These are phyloP conservation scores for Leccinum aurantiacum DNA, from an alignment of 768 basidiomycete genomes.

Conservation along the genomic window DNA sequence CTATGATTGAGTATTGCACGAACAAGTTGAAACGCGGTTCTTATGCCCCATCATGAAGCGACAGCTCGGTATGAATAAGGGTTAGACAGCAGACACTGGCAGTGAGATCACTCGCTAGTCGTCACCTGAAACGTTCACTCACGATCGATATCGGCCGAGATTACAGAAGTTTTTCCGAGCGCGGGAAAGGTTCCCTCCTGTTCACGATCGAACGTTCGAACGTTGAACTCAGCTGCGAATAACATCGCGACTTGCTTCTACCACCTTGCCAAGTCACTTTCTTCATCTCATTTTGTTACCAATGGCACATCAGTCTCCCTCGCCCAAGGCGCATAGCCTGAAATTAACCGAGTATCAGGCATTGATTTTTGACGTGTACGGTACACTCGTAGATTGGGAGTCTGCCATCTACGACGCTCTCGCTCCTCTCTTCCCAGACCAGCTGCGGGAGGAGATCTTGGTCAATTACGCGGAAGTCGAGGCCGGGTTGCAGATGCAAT, in stretches of 20 bases:
- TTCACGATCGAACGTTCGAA: background rate
- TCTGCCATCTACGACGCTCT: slow-evolving; percentile 58
- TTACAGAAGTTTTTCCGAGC: background rate
- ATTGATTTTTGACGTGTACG: slow-evolving; percentile 76
- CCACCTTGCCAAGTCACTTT: background rate
- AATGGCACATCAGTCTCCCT: slow-evolving; percentile 21
- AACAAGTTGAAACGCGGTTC: background rate
- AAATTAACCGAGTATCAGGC: slow-evolving; percentile 31
- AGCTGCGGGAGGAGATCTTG: slow-evolving; percentile 42
- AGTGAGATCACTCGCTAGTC: background rate
- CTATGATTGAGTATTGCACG: background rate
- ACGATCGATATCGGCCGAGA: background rate
- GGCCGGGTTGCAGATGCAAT: slow-evolving; percentile 53
- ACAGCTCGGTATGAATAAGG: background rate
- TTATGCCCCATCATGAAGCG: background rate
- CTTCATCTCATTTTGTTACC: background rate
- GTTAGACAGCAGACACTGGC: background rate
- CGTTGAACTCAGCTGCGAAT: slow-evolving; percentile 3
- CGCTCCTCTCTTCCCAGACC: slow-evolving; percentile 19
- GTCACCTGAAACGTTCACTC: background rate
- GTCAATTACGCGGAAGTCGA: slow-evolving; percentile 54
- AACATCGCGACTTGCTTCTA: background rate
- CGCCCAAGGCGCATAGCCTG: slow-evolving; percentile 1
- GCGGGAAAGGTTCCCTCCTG: background rate
- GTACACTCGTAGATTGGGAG: slow-evolving; percentile 79